phyloP scores from a whole-genome alignment of 768 basidiomycete genomes.

The Suillus variegatus region DNA sequence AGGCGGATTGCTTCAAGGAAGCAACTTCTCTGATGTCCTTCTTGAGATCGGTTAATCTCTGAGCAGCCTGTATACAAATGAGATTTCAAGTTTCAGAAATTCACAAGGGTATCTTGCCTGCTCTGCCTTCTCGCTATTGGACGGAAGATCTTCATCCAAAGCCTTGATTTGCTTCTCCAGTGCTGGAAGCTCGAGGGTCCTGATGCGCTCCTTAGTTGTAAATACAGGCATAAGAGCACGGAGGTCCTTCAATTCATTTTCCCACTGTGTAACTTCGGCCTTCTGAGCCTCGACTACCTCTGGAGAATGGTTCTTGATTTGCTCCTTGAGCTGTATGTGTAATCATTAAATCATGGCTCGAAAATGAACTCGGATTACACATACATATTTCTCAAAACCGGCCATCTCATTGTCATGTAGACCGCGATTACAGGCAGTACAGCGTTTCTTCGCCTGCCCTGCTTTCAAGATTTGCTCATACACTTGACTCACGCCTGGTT shows the following conservation, averaged over 20 bases:
- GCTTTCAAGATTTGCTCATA: slow-evolving; percentile 57
- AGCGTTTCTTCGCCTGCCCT: slow-evolving; percentile 67
- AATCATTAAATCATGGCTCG: slow-evolving; percentile 2
- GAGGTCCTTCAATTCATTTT: slow-evolving; percentile 51
- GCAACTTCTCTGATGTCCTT: slow-evolving; percentile 61
- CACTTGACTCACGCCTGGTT: slow-evolving; percentile 41
- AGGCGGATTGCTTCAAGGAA: slow-evolving; percentile 60
- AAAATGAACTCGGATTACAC: slow-evolving; percentile 23
- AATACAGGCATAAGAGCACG: slow-evolving; percentile 63
- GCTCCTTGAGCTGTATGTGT: slow-evolving; percentile 54
- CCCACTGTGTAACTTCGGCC: slow-evolving; percentile 61
- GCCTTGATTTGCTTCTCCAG: slow-evolving; percentile 62
- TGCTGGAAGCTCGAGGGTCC: slow-evolving; percentile 61
- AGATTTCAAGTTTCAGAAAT: slow-evolving; percentile 6
- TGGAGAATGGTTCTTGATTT: slow-evolving; percentile 57
- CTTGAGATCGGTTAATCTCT: slow-evolving; percentile 54
- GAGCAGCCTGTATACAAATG: slow-evolving; percentile 43
- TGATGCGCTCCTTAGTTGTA: slow-evolving; percentile 54
- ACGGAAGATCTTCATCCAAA: slow-evolving; percentile 56
- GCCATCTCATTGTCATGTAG: slow-evolving; percentile 55
- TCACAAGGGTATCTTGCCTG: slow-evolving; percentile 44
- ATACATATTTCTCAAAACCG: slow-evolving; percentile 72
- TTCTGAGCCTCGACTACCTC: slow-evolving; percentile 42
- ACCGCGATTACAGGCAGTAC: slow-evolving; percentile 74
- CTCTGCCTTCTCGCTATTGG: slow-evolving; percentile 55